Conservation (phyloP, 305 asterid genomes). For the Fraxinus dipetala region DNA sequence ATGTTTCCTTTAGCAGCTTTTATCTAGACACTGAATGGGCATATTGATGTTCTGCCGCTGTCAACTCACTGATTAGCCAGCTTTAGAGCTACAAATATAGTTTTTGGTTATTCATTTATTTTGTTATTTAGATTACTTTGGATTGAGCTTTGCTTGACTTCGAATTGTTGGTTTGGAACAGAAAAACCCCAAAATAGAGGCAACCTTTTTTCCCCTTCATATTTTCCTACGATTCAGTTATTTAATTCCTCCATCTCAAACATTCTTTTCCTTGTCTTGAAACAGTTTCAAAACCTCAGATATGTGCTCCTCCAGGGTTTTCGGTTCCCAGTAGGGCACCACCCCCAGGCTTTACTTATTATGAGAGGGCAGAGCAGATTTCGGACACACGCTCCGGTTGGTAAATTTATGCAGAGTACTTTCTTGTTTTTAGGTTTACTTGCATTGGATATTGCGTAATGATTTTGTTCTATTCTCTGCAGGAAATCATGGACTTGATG, state of each 20-base stretch:
- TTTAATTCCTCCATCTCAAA: conserved; percentile 8
- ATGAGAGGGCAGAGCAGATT: conserved; percentile 29
- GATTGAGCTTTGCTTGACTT: neutral
- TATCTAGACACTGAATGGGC: neutral
- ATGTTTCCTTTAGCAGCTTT: neutral
- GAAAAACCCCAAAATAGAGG: neutral
- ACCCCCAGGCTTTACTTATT: conserved; percentile 40
- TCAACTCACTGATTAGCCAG: neutral
- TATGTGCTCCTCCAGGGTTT: conserved; percentile 81
- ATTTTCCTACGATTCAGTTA: neutral
- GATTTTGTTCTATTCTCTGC: conserved; percentile 17
- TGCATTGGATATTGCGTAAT: neutral
- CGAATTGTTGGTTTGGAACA: neutral
- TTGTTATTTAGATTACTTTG: neutral
- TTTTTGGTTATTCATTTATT: neutral
- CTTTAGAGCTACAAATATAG: neutral
- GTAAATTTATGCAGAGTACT: conserved; percentile 3
- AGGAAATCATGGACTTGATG: conserved; percentile 33
- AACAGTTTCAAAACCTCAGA: conserved; percentile 77
- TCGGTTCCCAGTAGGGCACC: conserved; percentile 51
- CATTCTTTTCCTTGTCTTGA: conserved; percentile 19
- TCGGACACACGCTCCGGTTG: conserved; percentile 33
- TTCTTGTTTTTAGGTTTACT: conserved; percentile 1
- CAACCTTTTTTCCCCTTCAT: neutral
- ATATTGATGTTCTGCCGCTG: neutral